phyloP scores from a whole-genome alignment of 345 rosid species.

The Streptanthus diversifolius region DNA sequence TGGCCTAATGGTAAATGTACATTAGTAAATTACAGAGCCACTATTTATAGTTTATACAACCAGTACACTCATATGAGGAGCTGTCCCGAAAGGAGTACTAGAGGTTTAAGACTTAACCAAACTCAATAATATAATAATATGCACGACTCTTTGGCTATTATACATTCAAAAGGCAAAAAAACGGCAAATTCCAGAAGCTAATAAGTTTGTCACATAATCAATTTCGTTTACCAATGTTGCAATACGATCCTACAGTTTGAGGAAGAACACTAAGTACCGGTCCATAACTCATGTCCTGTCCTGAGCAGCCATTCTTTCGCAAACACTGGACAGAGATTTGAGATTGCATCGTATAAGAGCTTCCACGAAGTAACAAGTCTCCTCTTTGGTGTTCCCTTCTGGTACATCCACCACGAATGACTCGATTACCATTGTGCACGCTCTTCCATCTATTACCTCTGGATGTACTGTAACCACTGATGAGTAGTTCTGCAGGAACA shows the following conservation, averaged over 20 bases:
- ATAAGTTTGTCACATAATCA: not conserved
- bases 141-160: conserved; percentile 13
- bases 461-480: conserved; percentile 86
- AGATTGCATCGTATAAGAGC: conserved; percentile 85
- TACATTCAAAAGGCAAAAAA: not conserved
- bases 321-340: conserved; percentile 77
- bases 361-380: conserved; percentile 81
- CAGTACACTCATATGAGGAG: not conserved
- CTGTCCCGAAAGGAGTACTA: not conserved
- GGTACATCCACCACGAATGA: conserved; percentile 92
- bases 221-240: not conserved
- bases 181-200: not conserved
- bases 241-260: not conserved
- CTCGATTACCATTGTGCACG: conserved; percentile 81
- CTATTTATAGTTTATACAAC: not conserved
- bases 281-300: conserved; percentile 34
- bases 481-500: conserved; percentile 69
- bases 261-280: conserved; percentile 17
- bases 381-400: conserved; percentile 81
- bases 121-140: not conserved
- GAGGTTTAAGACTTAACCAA: not conserved
- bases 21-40: not conserved
- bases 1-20: not conserved
- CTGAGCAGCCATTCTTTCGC: conserved; percentile 81
- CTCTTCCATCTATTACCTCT: conserved; percentile 72